A percentile compares a stretch with the other conserved stretches of the same genome.
phyloP scores from a whole-genome alignment of 768 basidiomycete species.

The Leccinum sublutescens region DNA sequence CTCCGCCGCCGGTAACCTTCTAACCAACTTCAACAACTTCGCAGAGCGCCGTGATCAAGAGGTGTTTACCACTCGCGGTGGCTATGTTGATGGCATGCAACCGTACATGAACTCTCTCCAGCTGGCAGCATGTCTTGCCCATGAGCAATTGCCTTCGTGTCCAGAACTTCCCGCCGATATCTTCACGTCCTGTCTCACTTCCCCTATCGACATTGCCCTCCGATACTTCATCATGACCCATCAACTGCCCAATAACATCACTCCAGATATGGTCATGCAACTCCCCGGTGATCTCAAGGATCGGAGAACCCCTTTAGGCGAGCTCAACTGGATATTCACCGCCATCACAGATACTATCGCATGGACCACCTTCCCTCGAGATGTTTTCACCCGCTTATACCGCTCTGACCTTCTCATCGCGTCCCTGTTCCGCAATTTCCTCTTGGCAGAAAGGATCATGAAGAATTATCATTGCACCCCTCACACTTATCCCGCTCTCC shows the following conservation, averaged over 20 bases:
- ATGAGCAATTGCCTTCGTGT: conserved; percentile 90
- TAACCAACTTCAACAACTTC: conserved; percentile 83
- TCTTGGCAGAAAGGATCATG: conserved; percentile 97
- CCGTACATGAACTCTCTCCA: conserved; percentile 89
- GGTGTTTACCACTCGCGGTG: conserved; percentile 53
- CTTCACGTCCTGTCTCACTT: conserved; percentile 96
- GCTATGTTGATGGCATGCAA: conserved; percentile 56
- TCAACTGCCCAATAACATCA: conserved; percentile 75
- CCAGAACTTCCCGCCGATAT: conserved; percentile 97
- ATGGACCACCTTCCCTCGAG: conserved; percentile 95
- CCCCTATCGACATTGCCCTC: conserved; percentile 96
- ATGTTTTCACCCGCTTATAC: conserved; percentile 91
- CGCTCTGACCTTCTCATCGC: conserved; percentile 95
- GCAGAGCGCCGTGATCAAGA: conserved; percentile 76
- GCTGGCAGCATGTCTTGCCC: conserved; percentile 89
- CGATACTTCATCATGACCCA: conserved; percentile 93
- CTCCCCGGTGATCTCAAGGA: conserved; percentile 97
- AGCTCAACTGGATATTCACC: conserved; percentile 99
- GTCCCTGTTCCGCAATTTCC: conserved; percentile 94
- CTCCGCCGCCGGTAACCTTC: conserved; percentile 92
- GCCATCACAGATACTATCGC: conserved; percentile 99
- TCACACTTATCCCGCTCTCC: conserved; percentile 86
- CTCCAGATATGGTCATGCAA: conserved; percentile 89
- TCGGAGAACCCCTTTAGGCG: conserved; percentile 91
- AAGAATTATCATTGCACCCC: conserved; percentile 97